A percentile compares a stretch with the other conserved stretches of the same genome.
phyloP scores from a whole-genome alignment of 768 basidiomycete species.

The Flagelloscypha sp. region DNA sequence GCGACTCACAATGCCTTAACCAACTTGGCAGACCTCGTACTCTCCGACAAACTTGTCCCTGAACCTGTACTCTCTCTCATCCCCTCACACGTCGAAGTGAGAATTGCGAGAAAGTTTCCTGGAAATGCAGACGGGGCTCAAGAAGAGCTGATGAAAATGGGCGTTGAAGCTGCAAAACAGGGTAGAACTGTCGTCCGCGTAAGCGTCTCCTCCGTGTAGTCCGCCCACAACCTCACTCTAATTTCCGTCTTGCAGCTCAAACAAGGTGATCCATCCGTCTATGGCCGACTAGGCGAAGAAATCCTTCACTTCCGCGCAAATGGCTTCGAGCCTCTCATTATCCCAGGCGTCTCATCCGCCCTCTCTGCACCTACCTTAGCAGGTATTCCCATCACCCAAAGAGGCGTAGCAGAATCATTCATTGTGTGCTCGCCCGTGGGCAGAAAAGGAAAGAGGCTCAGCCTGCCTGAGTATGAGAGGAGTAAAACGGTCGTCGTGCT shows the following conservation, averaged over 20 bases:
- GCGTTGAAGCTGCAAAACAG: conserved; percentile 68
- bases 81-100: conserved; percentile 60
- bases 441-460: conserved; percentile 70
- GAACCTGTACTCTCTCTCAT: conserved; percentile 79
- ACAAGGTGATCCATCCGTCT: conserved; percentile 95
- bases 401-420: conserved; percentile 87
- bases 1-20: conserved; percentile 80
- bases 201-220: conserved; percentile 18
- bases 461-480: conserved; percentile 83
- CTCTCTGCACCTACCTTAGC: conserved; percentile 86
- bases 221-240: background rate
- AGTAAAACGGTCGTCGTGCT: conserved; percentile 74
- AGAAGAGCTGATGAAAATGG: conserved; percentile 88
- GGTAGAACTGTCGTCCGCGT: conserved; percentile 87
- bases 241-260: conserved; percentile 52
- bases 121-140: conserved; percentile 96
- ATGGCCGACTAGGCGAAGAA: conserved; percentile 92
- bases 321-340: conserved; percentile 75
- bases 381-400: conserved; percentile 90
- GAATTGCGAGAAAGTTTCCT: conserved; percentile 94
- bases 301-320: conserved; percentile 83
- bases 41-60: conserved; percentile 96
- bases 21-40: conserved; percentile 72
- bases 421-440: conserved; percentile 94
- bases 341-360: conserved; percentile 87